These are phyloP conservation scores for Ophiosphaerella narmari DNA, from an alignment of 2,329 filamentous ascomycete species.

Conservation along the genomic window DNA sequence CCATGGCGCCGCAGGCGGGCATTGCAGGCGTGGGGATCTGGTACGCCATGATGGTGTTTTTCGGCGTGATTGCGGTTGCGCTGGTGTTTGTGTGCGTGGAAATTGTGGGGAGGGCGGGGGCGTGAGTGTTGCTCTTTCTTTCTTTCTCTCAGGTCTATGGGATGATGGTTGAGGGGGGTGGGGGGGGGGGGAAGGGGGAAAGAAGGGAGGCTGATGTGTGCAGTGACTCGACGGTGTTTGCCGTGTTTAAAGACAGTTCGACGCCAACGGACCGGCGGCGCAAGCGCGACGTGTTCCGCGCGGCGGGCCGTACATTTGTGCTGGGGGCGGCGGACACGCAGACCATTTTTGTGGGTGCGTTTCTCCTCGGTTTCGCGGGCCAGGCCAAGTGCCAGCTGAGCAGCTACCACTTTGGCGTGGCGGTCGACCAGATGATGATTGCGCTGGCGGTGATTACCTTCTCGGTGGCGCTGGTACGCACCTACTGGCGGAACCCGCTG, in stretches of 20 bases:
- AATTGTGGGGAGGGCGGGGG: too few relatives aligned
- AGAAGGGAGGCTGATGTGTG: background rate
- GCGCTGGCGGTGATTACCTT: constrained; percentile 4
- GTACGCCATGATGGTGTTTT: constrained; percentile 6
- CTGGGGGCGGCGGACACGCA: constrained; percentile 5
- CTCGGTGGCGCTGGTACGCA: constrained; percentile 2
- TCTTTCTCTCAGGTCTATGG: too few relatives aligned
- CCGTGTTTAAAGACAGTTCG: constrained; percentile 1
- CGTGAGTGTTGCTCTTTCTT: too few relatives aligned
- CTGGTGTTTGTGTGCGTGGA: background rate
- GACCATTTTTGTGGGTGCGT: constrained; percentile 4
- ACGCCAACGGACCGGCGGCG: background rate
- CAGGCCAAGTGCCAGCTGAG: constrained; percentile 3
- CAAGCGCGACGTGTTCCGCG: background rate
- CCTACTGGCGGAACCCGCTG: constrained; percentile 6
- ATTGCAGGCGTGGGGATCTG: constrained; percentile 5
- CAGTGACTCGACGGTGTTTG: background rate
- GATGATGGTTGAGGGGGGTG: too few relatives aligned
- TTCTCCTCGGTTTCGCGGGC: constrained; percentile 3
- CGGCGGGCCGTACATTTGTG: constrained; percentile 3
- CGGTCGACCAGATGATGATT: constrained; percentile 7
- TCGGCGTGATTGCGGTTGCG: background rate
- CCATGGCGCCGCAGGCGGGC: constrained; percentile 1
- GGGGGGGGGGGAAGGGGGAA: too few relatives aligned
- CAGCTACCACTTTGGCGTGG: constrained; percentile 4